Conservation (phyloP, 2,329 filamentous ascomycete genomes). For the Xylariaceae sp. region DNA sequence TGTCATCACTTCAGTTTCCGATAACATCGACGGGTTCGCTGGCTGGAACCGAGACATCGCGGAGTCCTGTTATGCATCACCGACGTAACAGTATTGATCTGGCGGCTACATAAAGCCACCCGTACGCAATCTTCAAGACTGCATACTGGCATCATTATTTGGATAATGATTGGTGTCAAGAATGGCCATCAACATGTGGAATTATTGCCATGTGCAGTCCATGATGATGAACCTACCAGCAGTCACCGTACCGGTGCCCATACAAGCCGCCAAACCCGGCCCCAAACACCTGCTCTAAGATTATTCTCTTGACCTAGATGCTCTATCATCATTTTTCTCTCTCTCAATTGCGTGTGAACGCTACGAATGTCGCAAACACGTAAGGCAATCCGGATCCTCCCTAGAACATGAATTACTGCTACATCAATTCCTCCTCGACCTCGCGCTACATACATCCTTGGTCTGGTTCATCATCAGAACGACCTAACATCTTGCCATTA, state of each 20-base stretch:
- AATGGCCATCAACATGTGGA: not conserved
- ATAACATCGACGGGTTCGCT: not conserved
- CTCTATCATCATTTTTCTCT: not conserved
- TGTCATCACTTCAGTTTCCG: not conserved
- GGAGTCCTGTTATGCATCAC: not conserved
- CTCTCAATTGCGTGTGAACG: slow-evolving; percentile 30
- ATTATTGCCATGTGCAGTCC: not conserved
- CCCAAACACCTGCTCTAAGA: no score
- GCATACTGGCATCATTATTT: not conserved
- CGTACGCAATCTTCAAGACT: not conserved
- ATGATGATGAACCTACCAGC: not conserved
- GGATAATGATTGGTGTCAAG: not conserved
- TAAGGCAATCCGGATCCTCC: slow-evolving; percentile 69
- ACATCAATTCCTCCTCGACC: slow-evolving; percentile 54
- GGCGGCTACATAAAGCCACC: not conserved
- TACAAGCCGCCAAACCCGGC: no score
- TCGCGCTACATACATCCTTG: slow-evolving; percentile 53
- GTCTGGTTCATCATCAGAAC: slow-evolving; percentile 63
- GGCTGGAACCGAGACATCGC: not conserved
- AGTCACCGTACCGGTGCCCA: not conserved
- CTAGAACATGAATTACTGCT: no score
- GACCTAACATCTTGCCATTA: slow-evolving; percentile 61
- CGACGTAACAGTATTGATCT: not conserved
- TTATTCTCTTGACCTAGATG: not conserved
- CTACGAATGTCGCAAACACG: slow-evolving; percentile 53